These are phyloP conservation scores for Diospyros kaki DNA, from an alignment of 148 eudicot genomes.

Conservation along the genomic window DNA sequence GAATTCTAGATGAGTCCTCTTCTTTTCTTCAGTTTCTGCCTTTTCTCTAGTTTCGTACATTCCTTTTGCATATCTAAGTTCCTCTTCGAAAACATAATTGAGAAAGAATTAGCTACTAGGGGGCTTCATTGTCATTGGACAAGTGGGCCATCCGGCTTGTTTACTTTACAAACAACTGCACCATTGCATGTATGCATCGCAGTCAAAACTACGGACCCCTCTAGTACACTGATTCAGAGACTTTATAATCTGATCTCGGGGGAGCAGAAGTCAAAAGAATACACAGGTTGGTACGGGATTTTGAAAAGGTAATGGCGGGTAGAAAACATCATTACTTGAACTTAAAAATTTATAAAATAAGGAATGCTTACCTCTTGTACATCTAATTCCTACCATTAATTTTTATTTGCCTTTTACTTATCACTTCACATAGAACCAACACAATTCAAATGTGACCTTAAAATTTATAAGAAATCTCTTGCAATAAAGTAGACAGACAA, in stretches of 20 bases:
- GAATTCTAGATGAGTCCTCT: too few species aligned
- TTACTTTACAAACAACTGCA: too few species aligned
- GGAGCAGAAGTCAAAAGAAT: neutral
- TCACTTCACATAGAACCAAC: conserved; percentile 7
- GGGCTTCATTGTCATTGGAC: too few species aligned
- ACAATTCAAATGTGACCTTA: conserved; percentile 5
- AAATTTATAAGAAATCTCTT: neutral
- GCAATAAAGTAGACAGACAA: too few species aligned
- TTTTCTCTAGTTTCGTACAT: too few species aligned
- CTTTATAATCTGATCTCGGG: neutral
- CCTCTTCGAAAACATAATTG: too few species aligned
- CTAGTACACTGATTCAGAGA: neutral
- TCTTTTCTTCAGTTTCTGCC: too few species aligned
- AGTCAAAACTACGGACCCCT: neutral
- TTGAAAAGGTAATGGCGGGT: neutral
- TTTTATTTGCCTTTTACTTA: neutral
- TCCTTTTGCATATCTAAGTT: too few species aligned
- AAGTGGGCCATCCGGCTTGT: too few species aligned
- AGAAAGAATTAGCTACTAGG: too few species aligned
- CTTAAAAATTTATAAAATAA: neutral
- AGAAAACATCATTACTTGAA: conserved; percentile 3
- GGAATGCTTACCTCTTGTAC: neutral
- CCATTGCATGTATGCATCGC: neutral
- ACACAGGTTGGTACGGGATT: conserved; percentile 1
- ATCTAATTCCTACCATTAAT: neutral